phyloP scores from a whole-genome alignment of 1,284 basidiomycete genomes.

The Moniliella sp. region DNA sequence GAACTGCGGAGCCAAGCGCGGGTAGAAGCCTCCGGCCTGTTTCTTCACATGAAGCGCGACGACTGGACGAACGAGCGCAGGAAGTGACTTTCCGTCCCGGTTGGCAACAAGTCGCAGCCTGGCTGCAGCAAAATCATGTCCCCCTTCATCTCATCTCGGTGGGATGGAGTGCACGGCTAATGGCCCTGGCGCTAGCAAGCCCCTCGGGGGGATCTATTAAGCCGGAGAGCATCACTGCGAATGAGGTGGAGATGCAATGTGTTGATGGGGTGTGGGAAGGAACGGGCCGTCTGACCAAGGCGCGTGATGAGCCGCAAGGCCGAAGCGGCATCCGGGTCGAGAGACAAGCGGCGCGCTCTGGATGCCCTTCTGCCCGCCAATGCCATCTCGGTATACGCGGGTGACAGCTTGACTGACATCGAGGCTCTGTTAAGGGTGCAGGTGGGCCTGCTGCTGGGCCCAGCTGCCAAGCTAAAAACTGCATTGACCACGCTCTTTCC shows the following conservation, averaged over 20 bases:
- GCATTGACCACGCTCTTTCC: too few species aligned
- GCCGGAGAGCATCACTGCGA: background rate
- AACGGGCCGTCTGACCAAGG: background rate
- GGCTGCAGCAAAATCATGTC: background rate
- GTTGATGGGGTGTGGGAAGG: background rate
- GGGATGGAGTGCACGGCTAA: background rate
- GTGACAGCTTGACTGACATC: background rate
- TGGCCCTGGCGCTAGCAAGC: background rate
- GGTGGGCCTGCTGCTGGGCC: background rate
- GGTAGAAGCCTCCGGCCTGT: background rate
- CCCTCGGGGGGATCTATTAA: background rate
- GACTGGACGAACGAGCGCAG: background rate
- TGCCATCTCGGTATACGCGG: background rate
- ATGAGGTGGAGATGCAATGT: background rate
- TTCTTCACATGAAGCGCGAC: background rate
- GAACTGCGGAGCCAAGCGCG: background rate
- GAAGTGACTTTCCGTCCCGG: background rate
- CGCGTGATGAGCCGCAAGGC: background rate
- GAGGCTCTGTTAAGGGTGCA: background rate
- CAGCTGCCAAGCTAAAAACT: background rate
- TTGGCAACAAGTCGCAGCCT: background rate
- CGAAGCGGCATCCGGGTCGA: background rate
- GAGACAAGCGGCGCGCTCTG: background rate
- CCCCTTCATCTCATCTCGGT: background rate
- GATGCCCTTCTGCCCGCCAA: background rate